Evolutionary conservation across 2,329 filamentous ascomycete genomes (phyloP).

Genomic region (Zasmidium cellare): DNA sequence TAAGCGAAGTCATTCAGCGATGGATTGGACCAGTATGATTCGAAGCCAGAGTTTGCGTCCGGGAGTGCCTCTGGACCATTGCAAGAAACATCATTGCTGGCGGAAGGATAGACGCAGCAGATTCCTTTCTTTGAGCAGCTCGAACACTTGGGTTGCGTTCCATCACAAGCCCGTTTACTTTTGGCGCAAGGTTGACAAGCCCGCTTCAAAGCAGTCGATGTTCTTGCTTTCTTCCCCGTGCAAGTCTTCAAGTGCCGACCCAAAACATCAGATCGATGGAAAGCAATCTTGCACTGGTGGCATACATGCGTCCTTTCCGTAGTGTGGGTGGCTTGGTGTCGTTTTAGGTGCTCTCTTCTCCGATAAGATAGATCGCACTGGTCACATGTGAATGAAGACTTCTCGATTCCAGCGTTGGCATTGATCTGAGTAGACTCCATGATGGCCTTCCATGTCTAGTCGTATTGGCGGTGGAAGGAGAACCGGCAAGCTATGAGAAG

Average conservation of each 20-base stretch:
- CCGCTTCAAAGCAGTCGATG: not conserved
- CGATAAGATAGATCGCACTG: not conserved
- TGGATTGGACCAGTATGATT: not conserved
- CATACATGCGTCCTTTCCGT: not conserved
- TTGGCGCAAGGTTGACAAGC: not conserved
- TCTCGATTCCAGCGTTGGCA: too few relatives aligned
- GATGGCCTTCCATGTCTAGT: too few relatives aligned
- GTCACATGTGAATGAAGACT: not conserved
- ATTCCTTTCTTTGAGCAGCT: not conserved
- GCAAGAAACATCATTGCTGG: too few relatives aligned
- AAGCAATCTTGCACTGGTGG: not conserved
- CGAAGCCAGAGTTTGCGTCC: not conserved
- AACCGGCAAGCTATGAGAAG: too few relatives aligned
- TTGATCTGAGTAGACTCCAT: too few relatives aligned
- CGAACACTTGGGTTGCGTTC: not conserved
- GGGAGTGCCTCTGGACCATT: too few relatives aligned
- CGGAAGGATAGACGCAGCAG: not conserved
- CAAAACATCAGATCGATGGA: not conserved
- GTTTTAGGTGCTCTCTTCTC: not conserved
- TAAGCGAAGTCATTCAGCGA: not conserved
- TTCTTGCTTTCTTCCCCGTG: not conserved
- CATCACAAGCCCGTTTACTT: not conserved
- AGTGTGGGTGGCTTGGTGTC: not conserved
- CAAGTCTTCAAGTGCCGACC: not conserved
- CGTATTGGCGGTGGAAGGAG: too few relatives aligned